phyloP scores from a whole-genome alignment of 495 filamentous ascomycete species.

The Penicillium lagena region DNA sequence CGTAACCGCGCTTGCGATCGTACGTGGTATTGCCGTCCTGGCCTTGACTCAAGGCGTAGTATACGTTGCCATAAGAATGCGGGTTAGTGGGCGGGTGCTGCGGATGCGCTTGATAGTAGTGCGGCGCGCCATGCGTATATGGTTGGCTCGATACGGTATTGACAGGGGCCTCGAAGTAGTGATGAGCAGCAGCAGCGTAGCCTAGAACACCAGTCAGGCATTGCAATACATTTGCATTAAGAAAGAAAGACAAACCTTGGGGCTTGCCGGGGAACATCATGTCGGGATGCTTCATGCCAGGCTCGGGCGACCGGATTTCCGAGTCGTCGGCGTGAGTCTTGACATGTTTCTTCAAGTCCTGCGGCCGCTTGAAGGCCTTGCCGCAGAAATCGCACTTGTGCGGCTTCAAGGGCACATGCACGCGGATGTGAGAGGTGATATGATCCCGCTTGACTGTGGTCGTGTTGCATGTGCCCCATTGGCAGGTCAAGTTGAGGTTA shows the following conservation, averaged over 20 bases:
- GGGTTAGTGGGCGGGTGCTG: conserved; percentile 40
- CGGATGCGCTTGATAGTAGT: conserved; percentile 56
- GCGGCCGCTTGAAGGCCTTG: conserved; percentile 98
- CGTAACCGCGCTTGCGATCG: conserved; percentile 74
- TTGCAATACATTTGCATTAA: background rate
- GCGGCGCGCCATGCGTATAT: conserved; percentile 42
- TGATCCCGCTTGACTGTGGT: conserved; percentile 99
- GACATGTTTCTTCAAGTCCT: conserved; percentile 99
- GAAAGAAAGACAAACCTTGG: conserved; percentile 23
- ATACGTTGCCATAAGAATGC: conserved; percentile 62
- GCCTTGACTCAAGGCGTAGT: conserved; percentile 58
- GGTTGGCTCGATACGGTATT: conserved; percentile 31
- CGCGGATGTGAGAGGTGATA: conserved; percentile 98
- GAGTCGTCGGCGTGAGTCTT: conserved; percentile 99
- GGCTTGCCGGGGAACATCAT: conserved; percentile 47
- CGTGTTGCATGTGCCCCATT: conserved; percentile 93
- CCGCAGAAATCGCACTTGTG: conserved; percentile 98
- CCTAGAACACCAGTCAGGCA: conserved; percentile 11
- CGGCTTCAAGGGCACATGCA: conserved; percentile 95
- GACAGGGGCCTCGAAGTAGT: conserved; percentile 40
- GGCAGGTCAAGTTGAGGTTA: conserved; percentile 94
- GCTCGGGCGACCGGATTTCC: conserved; percentile 70
- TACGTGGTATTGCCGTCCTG: conserved; percentile 44
- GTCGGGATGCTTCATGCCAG: conserved; percentile 43
- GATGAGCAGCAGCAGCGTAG: conserved; percentile 29